These are phyloP conservation scores for Amylocystis lapponica DNA, from an alignment of 768 basidiomycete genomes.

Conservation along the genomic window DNA sequence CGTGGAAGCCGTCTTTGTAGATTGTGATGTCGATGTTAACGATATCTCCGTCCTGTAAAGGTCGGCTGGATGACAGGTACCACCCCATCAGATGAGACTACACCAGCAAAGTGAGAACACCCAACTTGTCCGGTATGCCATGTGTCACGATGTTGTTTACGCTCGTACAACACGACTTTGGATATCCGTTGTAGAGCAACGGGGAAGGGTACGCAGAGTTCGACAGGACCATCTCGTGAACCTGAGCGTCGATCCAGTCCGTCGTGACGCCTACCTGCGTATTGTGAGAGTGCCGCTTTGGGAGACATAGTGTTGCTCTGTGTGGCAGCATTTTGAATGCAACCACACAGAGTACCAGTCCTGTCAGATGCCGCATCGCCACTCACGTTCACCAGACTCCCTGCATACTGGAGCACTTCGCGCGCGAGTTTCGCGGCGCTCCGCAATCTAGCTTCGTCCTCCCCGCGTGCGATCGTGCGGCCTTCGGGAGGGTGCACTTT, in stretches of 20 bases:
- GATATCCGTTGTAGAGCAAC: slow-evolving; percentile 67
- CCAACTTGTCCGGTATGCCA: slow-evolving; percentile 88
- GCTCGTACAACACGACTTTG: slow-evolving; percentile 79
- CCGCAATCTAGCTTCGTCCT: slow-evolving; percentile 7
- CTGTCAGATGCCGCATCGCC: background rate
- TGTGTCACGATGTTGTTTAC: slow-evolving; percentile 85
- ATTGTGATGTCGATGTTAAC: slow-evolving; percentile 87
- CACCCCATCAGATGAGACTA: background rate
- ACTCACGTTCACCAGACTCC: slow-evolving; percentile 17
- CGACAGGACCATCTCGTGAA: slow-evolving; percentile 67
- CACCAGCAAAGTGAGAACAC: background rate
- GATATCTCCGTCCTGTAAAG: slow-evolving; percentile 77
- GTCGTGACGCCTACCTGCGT: slow-evolving; percentile 68
- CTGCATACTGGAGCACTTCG: slow-evolving; percentile 16
- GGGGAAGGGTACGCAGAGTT: slow-evolving; percentile 85
- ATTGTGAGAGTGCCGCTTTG: background rate
- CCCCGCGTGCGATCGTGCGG: slow-evolving; percentile 2
- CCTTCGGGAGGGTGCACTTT: background rate
- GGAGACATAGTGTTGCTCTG: background rate
- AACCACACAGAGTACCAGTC: background rate
- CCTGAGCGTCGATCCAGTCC: slow-evolving; percentile 58
- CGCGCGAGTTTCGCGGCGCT: slow-evolving; percentile 17
- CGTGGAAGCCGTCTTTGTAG: slow-evolving; percentile 79
- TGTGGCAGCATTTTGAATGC: background rate
- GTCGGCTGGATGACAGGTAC: slow-evolving; percentile 54